Evolutionary conservation across 148 eudicot species (phyloP).

Genomic region (Rhododendron simsii): DNA sequence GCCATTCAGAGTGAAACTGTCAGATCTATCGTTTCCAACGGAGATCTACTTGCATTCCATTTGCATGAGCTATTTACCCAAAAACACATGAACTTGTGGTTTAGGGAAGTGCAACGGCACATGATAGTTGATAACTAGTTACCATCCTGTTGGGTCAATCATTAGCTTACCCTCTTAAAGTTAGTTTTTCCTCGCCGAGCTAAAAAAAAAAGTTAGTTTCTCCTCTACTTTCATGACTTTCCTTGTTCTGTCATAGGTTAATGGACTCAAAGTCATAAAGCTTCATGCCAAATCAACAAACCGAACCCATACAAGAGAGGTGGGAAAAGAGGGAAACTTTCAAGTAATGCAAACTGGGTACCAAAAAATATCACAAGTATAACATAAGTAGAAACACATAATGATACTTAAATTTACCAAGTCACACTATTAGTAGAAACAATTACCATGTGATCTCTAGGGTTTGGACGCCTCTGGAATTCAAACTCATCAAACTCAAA

Average conservation of each 20-base stretch:
- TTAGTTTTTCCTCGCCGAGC: neutral
- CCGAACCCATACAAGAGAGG: neutral
- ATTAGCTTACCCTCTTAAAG: neutral
- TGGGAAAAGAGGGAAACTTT: neutral
- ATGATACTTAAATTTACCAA: constrained; percentile 1
- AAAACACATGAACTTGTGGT: neutral
- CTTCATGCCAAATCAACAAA: neutral
- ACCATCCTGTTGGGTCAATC: neutral
- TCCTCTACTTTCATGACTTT: neutral
- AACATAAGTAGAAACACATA: neutral
- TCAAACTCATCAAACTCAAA: constrained; percentile 99
- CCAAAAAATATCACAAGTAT: neutral
- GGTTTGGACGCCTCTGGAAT: constrained; percentile 81
- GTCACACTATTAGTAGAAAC: constrained; percentile 4
- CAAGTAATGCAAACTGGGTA: neutral
- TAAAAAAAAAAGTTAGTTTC: neutral
- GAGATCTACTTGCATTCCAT: neutral
- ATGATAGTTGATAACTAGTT: neutral
- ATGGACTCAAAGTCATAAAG: neutral
- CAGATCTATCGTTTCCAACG: neutral
- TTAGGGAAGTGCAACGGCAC: neutral
- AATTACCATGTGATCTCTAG: constrained; percentile 92
- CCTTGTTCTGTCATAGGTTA: neutral
- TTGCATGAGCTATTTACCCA: neutral
- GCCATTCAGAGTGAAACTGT: neutral